Percentiles rank a stretch among this genome's conserved stretches.
These are phyloP conservation scores for Neophaeococcomyces mojaviensis DNA, from an alignment of 2,329 filamentous ascomycete genomes.

Conservation along the genomic window DNA sequence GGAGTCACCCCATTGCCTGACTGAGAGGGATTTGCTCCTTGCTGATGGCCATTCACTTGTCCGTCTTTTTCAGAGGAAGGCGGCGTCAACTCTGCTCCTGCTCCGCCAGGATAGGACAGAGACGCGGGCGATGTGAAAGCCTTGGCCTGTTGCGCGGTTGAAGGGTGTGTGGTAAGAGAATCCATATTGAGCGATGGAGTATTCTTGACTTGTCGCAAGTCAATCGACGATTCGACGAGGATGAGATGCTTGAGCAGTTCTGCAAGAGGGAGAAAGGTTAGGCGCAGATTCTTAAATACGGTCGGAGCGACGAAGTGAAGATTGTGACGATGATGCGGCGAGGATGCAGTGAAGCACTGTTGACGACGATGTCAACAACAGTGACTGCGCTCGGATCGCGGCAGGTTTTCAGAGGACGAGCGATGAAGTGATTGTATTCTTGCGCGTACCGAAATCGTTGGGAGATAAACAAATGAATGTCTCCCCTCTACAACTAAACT, in stretches of 20 bases:
- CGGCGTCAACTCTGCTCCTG: conserved; percentile 67
- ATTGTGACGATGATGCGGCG: conserved; percentile 12
- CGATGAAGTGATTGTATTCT: conserved; percentile 11
- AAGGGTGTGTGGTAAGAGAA: conserved; percentile 81
- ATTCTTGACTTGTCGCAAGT: conserved; percentile 2
- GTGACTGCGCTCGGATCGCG: conserved; percentile 10
- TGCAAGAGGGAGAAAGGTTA: conserved; percentile 4
- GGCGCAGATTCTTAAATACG: conserved; percentile 8
- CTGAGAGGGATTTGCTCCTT: conserved; percentile 48
- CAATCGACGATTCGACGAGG: neutral
- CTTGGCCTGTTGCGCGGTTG: conserved; percentile 87
- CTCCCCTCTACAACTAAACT: conserved; percentile 61
- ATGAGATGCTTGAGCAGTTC: neutral
- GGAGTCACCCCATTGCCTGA: conserved; percentile 76
- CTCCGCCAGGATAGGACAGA: conserved; percentile 81
- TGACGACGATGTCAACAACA: conserved; percentile 12
- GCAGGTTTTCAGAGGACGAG: conserved; percentile 1
- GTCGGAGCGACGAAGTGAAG: no score
- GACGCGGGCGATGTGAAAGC: conserved; percentile 90
- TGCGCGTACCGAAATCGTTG: conserved; percentile 48
- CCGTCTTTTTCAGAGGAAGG: conserved; percentile 65
- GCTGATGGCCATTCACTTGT: conserved; percentile 47
- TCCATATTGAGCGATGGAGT: conserved; percentile 54
- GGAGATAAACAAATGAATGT: conserved; percentile 99
- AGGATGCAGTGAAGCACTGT: conserved; percentile 2